phyloP scores from a whole-genome alignment of 2,329 filamentous ascomycete genomes.

The Penicillium carneum region DNA sequence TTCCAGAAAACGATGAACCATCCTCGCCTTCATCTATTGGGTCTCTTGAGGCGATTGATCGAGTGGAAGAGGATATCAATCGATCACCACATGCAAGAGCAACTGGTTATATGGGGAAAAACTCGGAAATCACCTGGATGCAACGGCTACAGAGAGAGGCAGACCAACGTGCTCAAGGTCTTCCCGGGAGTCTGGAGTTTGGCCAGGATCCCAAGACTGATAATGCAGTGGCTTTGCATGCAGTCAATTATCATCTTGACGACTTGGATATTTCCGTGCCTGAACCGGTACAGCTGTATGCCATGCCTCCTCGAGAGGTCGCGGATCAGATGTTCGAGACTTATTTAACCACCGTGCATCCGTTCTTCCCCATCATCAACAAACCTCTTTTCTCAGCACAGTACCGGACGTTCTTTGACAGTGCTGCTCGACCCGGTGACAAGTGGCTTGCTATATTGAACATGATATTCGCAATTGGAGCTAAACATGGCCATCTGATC shows the following conservation, averaged over 20 bases:
- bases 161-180: slow-evolving; percentile 42
- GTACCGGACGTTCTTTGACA: slow-evolving; percentile 51
- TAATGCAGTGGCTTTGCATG: slow-evolving; percentile 43
- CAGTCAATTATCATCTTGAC: slow-evolving; percentile 54
- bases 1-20: slow-evolving; percentile 36
- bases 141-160: slow-evolving; percentile 52
- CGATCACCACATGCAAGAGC: slow-evolving; percentile 46
- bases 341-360: slow-evolving; percentile 53
- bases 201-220: slow-evolving; percentile 39
- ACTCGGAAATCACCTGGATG: slow-evolving; percentile 57
- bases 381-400: slow-evolving; percentile 51
- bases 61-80: slow-evolving; percentile 56
- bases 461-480: slow-evolving; percentile 56
- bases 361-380: slow-evolving; percentile 56
- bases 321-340: slow-evolving; percentile 54
- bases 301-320: slow-evolving; percentile 50
- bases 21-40: slow-evolving; percentile 49
- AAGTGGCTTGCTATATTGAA: slow-evolving; percentile 57
- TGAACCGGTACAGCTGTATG: slow-evolving; percentile 52
- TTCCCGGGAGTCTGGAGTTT: slow-evolving; percentile 40
- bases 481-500: slow-evolving; percentile 53
- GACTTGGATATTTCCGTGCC: slow-evolving; percentile 52
- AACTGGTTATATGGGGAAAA: slow-evolving; percentile 56
- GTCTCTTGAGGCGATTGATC: slow-evolving; percentile 55
- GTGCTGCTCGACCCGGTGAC: slow-evolving; percentile 45